These are phyloP conservation scores for Ustilaginoidea virens DNA, from an alignment of 2,329 filamentous ascomycete genomes.

Conservation along the genomic window DNA sequence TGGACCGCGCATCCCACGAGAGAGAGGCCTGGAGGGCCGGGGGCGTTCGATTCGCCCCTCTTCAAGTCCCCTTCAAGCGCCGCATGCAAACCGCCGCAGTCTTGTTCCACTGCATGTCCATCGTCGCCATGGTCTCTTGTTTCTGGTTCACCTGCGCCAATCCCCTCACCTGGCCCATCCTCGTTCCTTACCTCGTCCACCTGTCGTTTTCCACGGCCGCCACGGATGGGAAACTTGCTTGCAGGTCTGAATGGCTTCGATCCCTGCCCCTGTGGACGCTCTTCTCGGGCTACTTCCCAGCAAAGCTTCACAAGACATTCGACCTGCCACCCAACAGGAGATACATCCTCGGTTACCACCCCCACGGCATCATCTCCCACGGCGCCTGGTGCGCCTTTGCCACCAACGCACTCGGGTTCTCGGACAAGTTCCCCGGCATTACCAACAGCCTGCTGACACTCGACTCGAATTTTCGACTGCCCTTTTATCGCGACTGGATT, in stretches of 20 bases:
- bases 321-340: slow-evolving; percentile 67
- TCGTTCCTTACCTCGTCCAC: slow-evolving; percentile 67
- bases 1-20: slow-evolving; percentile 10
- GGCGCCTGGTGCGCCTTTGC: slow-evolving; percentile 88
- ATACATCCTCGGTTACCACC: slow-evolving; percentile 95
- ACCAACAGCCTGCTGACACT: slow-evolving; percentile 86
- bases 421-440: slow-evolving; percentile 80
- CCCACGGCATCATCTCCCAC: slow-evolving; percentile 92
- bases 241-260: slow-evolving; percentile 62
- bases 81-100: slow-evolving; percentile 68
- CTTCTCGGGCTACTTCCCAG: slow-evolving; percentile 88
- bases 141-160: slow-evolving; percentile 91
- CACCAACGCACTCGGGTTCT: slow-evolving; percentile 80
- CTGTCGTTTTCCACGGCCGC: slow-evolving; percentile 66
- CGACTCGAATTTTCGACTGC: slow-evolving; percentile 90
- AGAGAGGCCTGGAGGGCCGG: slow-evolving; percentile 20
- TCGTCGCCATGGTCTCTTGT: slow-evolving; percentile 53
- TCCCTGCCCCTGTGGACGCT: slow-evolving; percentile 66
- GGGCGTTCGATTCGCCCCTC: slow-evolving; percentile 70
- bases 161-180: slow-evolving; percentile 74
- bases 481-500: slow-evolving; percentile 89
- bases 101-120: slow-evolving; percentile 55
- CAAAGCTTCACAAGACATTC: slow-evolving; percentile 70
- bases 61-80: slow-evolving; percentile 55
- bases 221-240: slow-evolving; percentile 57